These are phyloP conservation scores for Linum trigynum DNA, from an alignment of 345 rosid genomes.

Conservation along the genomic window DNA sequence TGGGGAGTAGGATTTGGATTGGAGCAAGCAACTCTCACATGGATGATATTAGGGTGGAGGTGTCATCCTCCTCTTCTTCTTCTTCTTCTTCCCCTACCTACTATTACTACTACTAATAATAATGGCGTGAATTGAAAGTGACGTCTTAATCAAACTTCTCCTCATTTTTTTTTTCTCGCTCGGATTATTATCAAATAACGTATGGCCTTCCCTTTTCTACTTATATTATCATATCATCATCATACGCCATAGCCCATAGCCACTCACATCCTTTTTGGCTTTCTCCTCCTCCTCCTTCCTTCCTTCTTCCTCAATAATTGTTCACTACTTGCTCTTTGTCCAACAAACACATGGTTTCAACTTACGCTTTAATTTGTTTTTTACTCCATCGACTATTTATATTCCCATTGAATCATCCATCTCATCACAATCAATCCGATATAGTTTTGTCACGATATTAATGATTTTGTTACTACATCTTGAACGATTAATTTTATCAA, in stretches of 20 bases:
- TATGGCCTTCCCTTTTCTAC: neutral
- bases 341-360: neutral
- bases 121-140: neutral
- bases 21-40: too few species aligned
- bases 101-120: too few species aligned
- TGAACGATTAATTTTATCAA: too few species aligned
- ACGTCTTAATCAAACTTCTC: neutral
- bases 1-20: neutral
- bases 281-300: too few species aligned
- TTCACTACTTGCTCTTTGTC: neutral
- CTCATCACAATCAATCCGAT: too few species aligned
- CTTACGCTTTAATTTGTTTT: neutral
- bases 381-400: too few species aligned
- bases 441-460: too few species aligned
- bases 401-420: too few species aligned
- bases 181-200: neutral
- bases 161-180: neutral
- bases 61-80: neutral
- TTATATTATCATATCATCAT: neutral
- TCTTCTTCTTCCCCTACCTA: neutral
- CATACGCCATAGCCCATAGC: neutral
- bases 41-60: neutral
- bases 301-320: too few species aligned
- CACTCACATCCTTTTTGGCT: neutral
- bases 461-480: too few species aligned